Evolutionary conservation across 495 filamentous ascomycete species (phyloP), one percentile per base, ranked within the genome.

Genomic region (Hyphodiscus hymeniophilus): DNA sequence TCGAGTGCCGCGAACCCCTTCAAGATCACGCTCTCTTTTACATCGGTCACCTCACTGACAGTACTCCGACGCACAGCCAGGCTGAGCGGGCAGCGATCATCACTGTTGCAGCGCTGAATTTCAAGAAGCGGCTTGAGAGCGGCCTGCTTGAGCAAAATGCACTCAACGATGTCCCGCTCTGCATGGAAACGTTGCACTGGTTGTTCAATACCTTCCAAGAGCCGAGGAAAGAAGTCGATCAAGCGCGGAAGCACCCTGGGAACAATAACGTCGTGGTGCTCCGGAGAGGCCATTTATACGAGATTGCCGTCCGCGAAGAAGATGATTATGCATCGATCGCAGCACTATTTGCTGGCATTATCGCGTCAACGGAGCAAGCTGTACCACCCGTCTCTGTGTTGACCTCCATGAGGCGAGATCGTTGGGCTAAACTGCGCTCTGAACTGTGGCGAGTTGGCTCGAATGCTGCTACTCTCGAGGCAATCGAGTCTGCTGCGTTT

Each of bases 211-310:
- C 31, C 12, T 12, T 12, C 16, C 31, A 15, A 3, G 31, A 34
- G 16, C 31, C 31, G 16, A 34, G 31, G 7, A 11, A 55, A 0
- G 43, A 30, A 8, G 38, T 34, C 12, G 62, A 65, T 42, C 32
- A 50, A 24, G 48, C 61, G 38, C 11, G 30, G 18, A 60, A 50
- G 38, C 58, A 56, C 16, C 45, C 55, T 3, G 46, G 43, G 8
- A 53, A 46, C 20, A 32, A 61, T 23, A 49, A 65, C 34, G 17
- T 59, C 22, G 51, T 57, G 4, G 56, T 53, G 1, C 31, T 65
- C 20, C 43, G 59, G 11, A 45, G 38, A 3, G 59, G 60, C 2
- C 49, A 43, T 42, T 10, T 58, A 20, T 62, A 60, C 50, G 52
- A 62, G 32, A 52, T 63, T 4, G 21, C 31, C 12, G 12, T 34